Base-by-base conservation (phyloP, 2,329 filamentous ascomycete genomes). In the Colletotrichum magnum region DNA sequence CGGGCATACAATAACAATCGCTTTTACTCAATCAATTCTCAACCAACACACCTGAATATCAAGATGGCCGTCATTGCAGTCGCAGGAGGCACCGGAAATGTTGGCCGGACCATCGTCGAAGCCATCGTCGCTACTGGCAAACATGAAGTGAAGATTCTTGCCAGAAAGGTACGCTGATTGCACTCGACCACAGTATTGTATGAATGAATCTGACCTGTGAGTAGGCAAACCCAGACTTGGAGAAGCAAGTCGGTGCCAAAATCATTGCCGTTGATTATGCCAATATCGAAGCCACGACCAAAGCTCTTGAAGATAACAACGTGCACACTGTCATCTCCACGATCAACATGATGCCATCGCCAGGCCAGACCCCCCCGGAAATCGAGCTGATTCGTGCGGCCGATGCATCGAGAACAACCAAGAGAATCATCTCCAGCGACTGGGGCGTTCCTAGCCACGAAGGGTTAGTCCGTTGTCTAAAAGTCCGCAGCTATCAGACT, bases 101-200 rank as follows among this genome's bases (percentile, higher is more conserved):
- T 86, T 2, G 85, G 85, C 13, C 79, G 78, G 18, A 80, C 83
- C 2, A 77, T 87, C 36, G 81, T 86, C 21, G 84, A 87, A 18
- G 80, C 77, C 24, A 71, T 87, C 16, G 71, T 71, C 9, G 77
- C 73, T 26, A 74, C 70, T 18, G 77, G 63, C 52, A 79, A 80
- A 50, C 78, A 82, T 62, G 67, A 82, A 12, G 76, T 85, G 12
- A 74, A 82, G 52, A 76, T 85, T 4, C 71, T 86, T 4, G 76
- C 80, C 26, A 79, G 84, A 45, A 80, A 80, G 72, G 84, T 77
- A 73, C 4, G 41, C n/a, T n/a, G 7, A 32, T 32, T 32, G 28
- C 28, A 32, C 10, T 32, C 28, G 2, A 32, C 6, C 28, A 32
- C 7, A 32, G 28, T 32, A 32, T 32, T 7, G 28, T 4, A 36